Conservation (phyloP, 2,329 filamentous ascomycete species). For the Trichoderma atroviride region DNA sequence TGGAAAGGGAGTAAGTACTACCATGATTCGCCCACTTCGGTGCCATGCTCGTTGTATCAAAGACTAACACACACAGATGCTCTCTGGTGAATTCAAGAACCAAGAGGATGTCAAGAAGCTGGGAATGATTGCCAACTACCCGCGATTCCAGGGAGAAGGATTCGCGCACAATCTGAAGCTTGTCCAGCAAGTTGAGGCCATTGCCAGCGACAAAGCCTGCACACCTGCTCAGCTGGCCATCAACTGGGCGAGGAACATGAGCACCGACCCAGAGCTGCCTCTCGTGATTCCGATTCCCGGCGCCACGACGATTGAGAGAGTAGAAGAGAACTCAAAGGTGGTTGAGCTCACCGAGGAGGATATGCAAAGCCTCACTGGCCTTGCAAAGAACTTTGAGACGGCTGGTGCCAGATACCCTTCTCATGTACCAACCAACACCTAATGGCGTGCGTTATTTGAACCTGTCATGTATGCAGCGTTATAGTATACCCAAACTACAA, state of each 20-base stretch:
- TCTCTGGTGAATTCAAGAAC: slow-evolving; percentile 35
- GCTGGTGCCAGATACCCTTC: slow-evolving; percentile 55
- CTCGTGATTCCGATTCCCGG: slow-evolving; percentile 68
- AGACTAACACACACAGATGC: slow-evolving; percentile 34
- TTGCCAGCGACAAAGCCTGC: slow-evolving; percentile 63
- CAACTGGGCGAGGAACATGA: slow-evolving; percentile 60
- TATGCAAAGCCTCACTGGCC: slow-evolving; percentile 50
- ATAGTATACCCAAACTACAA: background rate
- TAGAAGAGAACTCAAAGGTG: slow-evolving; percentile 61
- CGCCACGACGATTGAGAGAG: slow-evolving; percentile 56
- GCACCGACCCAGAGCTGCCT: slow-evolving; percentile 54
- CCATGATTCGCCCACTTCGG: background rate
- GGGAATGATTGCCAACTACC: slow-evolving; percentile 39
- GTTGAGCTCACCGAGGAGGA: slow-evolving; percentile 55
- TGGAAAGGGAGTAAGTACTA: slow-evolving; percentile 36
- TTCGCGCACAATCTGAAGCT: slow-evolving; percentile 68
- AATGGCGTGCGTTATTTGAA: background rate
- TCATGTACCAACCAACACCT: slow-evolving; percentile 41
- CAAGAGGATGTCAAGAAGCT: slow-evolving; percentile 32
- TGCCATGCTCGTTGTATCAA: background rate
- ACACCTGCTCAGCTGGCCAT: slow-evolving; percentile 70
- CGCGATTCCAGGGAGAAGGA: slow-evolving; percentile 64
- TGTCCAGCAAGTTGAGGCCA: slow-evolving; percentile 56
- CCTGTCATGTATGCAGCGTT: background rate
- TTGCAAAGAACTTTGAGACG: slow-evolving; percentile 52